Evolutionary conservation across 805 yeast genomes (phyloP).

Genomic region (Henningerozyma blattae): DNA sequence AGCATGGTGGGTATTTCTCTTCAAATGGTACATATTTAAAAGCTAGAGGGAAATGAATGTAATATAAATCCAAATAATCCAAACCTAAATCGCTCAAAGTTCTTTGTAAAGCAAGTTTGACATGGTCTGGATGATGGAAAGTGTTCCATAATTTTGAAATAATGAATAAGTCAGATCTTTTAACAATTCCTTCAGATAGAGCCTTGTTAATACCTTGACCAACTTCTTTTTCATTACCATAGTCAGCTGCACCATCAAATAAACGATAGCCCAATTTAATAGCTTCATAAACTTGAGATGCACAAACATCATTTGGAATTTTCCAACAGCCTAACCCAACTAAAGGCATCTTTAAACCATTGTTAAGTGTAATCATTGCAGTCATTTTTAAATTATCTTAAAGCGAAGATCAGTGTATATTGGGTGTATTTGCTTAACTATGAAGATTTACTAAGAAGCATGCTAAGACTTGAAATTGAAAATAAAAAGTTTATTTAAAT

Average conservation of each 20-base stretch:
- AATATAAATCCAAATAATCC: conserved; percentile 73
- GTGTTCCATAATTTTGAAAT: conserved; percentile 84
- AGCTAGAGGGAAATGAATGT: conserved; percentile 87
- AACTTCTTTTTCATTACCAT: conserved; percentile 51
- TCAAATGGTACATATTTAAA: conserved; percentile 72
- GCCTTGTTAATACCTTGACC: conserved; percentile 45
- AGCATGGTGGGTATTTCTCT: conserved; percentile 68
- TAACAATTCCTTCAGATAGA: conserved; percentile 33
- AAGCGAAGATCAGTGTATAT: too few species aligned
- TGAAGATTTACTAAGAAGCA: too few species aligned
- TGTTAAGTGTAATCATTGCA: conserved; percentile 29
- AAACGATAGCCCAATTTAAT: conserved; percentile 60
- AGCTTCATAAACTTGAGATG: conserved; percentile 41
- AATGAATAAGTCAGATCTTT: conserved; percentile 40
- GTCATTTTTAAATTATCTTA: neutral
- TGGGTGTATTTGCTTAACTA: too few species aligned
- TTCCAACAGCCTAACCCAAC: conserved; percentile 46
- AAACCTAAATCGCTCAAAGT: conserved; percentile 59
- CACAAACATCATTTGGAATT: conserved; percentile 28
- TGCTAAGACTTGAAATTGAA: too few species aligned
- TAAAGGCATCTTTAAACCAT: conserved; percentile 44
- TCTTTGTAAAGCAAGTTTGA: conserved; percentile 48
- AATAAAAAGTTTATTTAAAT: too few species aligned
- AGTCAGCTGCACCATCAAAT: conserved; percentile 60
- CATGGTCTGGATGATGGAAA: conserved; percentile 69